Conservation (phyloP, 208 protist genomes). For the Crithidia bombi region DNA sequence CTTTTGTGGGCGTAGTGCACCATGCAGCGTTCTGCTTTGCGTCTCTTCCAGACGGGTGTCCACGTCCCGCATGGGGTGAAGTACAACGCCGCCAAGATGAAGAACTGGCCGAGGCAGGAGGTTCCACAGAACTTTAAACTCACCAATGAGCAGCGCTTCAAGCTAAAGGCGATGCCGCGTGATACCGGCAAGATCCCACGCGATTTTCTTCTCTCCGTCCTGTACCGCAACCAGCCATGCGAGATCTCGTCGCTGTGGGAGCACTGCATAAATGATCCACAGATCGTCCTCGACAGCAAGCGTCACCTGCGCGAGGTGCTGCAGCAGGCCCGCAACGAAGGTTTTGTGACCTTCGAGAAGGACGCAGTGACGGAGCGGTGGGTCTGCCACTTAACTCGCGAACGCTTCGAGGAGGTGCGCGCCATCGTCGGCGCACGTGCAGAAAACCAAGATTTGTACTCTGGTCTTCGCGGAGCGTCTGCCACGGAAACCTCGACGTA, state of each 20-base stretch:
- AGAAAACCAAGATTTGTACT: constrained; percentile 49
- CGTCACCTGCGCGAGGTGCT: constrained; percentile 89
- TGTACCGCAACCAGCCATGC: constrained; percentile 91
- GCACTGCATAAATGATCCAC: constrained; percentile 76
- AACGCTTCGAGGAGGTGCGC: constrained; percentile 88
- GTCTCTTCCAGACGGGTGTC: constrained; percentile 73
- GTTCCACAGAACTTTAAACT: constrained; percentile 85
- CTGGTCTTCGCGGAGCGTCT: constrained; percentile 53
- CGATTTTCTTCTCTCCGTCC: constrained; percentile 88
- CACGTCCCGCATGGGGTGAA: constrained; percentile 61
- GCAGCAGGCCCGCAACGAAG: constrained; percentile 85
- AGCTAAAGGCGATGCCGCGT: constrained; percentile 74
- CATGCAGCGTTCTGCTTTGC: constrained; percentile 43
- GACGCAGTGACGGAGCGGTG: constrained; percentile 70
- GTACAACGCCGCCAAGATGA: constrained; percentile 84
- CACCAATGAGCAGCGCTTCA: constrained; percentile 78
- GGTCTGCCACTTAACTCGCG: constrained; percentile 78
- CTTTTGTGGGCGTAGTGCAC: not conserved
- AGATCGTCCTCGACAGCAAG: constrained; percentile 91
- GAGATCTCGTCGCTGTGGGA: constrained; percentile 86
- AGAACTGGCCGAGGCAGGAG: constrained; percentile 77
- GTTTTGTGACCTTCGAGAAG: constrained; percentile 87
- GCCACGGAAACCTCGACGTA: constrained; percentile 72
- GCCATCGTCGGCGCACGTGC: constrained; percentile 54
- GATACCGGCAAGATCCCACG: constrained; percentile 85